Evolutionary conservation across 768 basidiomycete genomes (phyloP), one percentile per base, ranked within the genome.

Genomic region (Trametes elegans): DNA sequence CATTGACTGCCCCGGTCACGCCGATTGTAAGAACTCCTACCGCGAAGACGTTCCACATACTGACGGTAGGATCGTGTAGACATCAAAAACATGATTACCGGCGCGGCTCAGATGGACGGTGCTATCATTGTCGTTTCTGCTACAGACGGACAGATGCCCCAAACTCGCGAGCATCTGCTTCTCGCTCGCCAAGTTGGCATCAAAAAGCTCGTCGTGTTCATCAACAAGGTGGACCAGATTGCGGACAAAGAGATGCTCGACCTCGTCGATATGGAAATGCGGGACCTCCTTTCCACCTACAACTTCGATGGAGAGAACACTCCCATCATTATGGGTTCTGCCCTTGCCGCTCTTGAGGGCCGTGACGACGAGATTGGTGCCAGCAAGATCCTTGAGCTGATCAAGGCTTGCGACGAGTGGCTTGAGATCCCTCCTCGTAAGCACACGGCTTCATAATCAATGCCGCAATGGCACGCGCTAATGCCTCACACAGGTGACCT

Each of bases 191-290:
- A 99, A 76, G 95, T 98, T 61, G 97, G 97, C 61, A 89, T 99
- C 69, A 93, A 95, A 76, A 90, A 87, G 72, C 84, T 99, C 32
- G 93, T 98, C 55, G 97, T 99, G 62, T 99, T 97, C 79, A 94
- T 99, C 73, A 99, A 99, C 88, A 99, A 99, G 76, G 87, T 99
- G 57, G 97, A 99, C 75, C 84, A 88, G 77, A 90, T 98, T 55
- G 83, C 88, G 58, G 97, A 99, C 80, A 84, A 88, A 5, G 97
- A 99, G 79, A 98, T 99, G 94, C 77, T 98, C 53, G 93, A 97
- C 76, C 88, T 99, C 56, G 97, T 99, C 57, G 97, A 99, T 64
- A 98, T 99, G 95, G 97, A 99, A 81, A 99, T 99, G 87, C 87
- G 97, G 56, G 97, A 99, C 68, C 80, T 99, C 10, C 81, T 99